A percentile compares a stretch with the other conserved stretches of the same genome.
These are phyloP conservation scores for Schwanniomyces occidentalis DNA, from an alignment of 805 yeast species.

Conservation along the genomic window DNA sequence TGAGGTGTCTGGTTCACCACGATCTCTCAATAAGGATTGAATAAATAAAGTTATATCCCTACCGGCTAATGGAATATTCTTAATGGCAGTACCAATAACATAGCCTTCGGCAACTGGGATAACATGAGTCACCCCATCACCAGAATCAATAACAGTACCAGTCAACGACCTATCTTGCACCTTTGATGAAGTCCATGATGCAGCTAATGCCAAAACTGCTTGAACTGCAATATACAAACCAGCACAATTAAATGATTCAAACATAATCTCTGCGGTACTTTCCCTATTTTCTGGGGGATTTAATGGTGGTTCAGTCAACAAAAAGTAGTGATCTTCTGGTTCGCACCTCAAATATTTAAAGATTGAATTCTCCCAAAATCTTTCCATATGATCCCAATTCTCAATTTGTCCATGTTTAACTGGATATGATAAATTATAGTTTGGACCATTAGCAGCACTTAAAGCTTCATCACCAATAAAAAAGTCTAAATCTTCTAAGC, in stretches of 20 bases:
- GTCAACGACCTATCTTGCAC: constrained; percentile 93
- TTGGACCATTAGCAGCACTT: constrained; percentile 85
- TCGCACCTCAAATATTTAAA: constrained; percentile 96
- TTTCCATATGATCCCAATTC: constrained; percentile 99
- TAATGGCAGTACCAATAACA: constrained; percentile 96
- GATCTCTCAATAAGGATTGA: constrained; percentile 89
- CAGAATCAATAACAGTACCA: constrained; percentile 97
- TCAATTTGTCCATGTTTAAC: constrained; percentile 98
- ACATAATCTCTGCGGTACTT: constrained; percentile 97
- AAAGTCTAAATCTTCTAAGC: constrained; percentile 91
- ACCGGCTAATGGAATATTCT: constrained; percentile 98
- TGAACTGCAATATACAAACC: constrained; percentile 98
- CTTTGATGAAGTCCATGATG: constrained; percentile 97
- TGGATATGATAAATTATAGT: constrained; percentile 86
- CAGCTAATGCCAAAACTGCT: constrained; percentile 97
- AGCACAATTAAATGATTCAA: constrained; percentile 97
- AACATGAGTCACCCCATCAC: constrained; percentile 99
- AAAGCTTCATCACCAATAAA: constrained; percentile 96
- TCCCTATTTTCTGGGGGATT: constrained; percentile 99
- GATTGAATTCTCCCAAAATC: constrained; percentile 97
- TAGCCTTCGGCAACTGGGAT: constrained; percentile 99
- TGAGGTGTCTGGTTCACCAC: constrained; percentile 94
- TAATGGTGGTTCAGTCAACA: constrained; percentile 96
- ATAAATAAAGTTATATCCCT: constrained; percentile 94
- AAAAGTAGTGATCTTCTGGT: constrained; percentile 97